Conservation (phyloP, 495 filamentous ascomycete species). For the Xylaria longipes region DNA sequence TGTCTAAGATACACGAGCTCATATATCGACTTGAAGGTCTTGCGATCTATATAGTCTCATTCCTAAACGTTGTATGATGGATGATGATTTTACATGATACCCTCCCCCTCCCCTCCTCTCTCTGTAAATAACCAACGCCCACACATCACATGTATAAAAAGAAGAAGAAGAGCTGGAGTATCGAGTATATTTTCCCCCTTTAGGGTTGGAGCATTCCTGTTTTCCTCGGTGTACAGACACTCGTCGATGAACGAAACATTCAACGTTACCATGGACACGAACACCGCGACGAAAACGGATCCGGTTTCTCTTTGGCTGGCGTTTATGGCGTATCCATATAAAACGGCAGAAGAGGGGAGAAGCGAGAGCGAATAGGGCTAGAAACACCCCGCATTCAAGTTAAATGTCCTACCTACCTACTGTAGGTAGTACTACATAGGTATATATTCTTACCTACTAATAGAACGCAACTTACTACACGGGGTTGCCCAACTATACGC, state of each 20-base stretch:
- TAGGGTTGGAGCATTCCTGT: background rate
- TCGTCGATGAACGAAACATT: background rate
- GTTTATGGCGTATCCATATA: slow-evolving; percentile 15
- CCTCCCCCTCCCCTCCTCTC: background rate
- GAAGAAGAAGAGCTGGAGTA: background rate
- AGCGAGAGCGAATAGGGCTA: background rate
- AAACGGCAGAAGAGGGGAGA: background rate
- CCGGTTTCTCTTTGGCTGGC: slow-evolving; percentile 9
- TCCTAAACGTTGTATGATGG: background rate
- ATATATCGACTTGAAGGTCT: background rate
- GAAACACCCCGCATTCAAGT: background rate
- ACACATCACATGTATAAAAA: slow-evolving; percentile 18
- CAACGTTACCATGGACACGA: background rate
- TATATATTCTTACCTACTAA: slow-evolving; percentile 1
- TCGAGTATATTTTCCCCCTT: background rate
- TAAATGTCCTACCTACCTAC: background rate
- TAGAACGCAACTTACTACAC: background rate
- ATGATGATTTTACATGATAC: slow-evolving; percentile 15
- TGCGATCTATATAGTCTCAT: background rate
- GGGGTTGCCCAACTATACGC: background rate
- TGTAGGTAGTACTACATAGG: background rate
- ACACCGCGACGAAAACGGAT: slow-evolving; percentile 2
- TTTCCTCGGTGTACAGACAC: background rate
- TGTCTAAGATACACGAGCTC: slow-evolving; percentile 38
- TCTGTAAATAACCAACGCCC: slow-evolving; percentile 15